Evolutionary conservation across 2,329 filamentous ascomycete genomes (phyloP).

Genomic region (Ophiocordyceps camponoti-floridani): DNA sequence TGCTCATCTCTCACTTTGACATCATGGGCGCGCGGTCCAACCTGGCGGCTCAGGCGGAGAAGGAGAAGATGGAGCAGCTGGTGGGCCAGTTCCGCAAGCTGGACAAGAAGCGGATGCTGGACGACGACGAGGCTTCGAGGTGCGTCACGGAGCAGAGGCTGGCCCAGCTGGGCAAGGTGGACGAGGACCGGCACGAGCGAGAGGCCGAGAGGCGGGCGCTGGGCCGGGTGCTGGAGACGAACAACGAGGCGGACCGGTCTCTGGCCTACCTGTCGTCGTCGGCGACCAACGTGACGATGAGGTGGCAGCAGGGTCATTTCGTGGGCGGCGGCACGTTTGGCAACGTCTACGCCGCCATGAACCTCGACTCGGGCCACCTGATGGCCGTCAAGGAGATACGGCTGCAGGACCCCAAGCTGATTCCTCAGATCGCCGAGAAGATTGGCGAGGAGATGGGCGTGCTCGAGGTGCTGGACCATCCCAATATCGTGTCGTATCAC

Average conservation of each 20-base stretch:
- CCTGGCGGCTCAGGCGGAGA: conserved; percentile 83
- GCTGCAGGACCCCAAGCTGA: conserved; percentile 87
- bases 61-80: conserved; percentile 67
- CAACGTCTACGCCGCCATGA: conserved; percentile 93
- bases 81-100: conserved; percentile 59
- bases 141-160: conserved; percentile 62
- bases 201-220: conserved; percentile 75
- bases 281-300: conserved; percentile 83
- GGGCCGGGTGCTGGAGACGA: conserved; percentile 80
- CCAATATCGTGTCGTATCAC: conserved; percentile 94
- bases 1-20: conserved; percentile 95
- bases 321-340: conserved; percentile 95
- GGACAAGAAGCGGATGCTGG: conserved; percentile 53
- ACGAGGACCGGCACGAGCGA: conserved; percentile 59
- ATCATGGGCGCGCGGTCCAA: conserved; percentile 96
- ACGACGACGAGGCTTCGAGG: conserved; percentile 71
- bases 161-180: conserved; percentile 54
- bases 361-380: conserved; percentile 83
- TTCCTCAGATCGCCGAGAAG: conserved; percentile 82
- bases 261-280: conserved; percentile 86
- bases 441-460: conserved; percentile 97
- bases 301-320: conserved; percentile 98
- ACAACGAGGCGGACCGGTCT: conserved; percentile 88
- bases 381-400: conserved; percentile 99
- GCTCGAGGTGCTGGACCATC: conserved; percentile 85